Evolutionary conservation across 2,329 filamentous ascomycete species (phyloP).

Genomic region (Sporothrix brasiliensis): DNA sequence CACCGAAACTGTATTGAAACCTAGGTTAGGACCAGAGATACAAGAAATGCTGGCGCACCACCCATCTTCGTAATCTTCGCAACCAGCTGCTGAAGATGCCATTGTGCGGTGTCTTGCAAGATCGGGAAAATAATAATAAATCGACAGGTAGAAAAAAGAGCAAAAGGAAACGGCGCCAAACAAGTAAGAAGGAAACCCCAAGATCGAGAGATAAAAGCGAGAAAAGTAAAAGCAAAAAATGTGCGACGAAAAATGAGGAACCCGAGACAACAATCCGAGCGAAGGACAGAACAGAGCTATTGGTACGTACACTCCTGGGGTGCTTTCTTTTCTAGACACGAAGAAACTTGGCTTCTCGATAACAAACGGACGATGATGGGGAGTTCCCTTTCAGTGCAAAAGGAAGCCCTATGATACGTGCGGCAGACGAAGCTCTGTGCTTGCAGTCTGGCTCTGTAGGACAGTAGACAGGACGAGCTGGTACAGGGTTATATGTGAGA

Average conservation of each 20-base stretch:
- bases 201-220: slow-evolving; percentile 34
- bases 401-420: slow-evolving; percentile 29
- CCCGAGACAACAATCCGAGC: slow-evolving; percentile 34
- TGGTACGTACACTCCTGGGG: slow-evolving; percentile 60
- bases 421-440: slow-evolving; percentile 67
- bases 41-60: slow-evolving; percentile 35
- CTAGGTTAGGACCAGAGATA: slow-evolving; percentile 35
- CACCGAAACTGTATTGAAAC: slow-evolving; percentile 34
- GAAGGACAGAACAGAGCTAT: slow-evolving; percentile 46
- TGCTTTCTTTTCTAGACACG: slow-evolving; percentile 36
- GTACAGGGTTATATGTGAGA: slow-evolving; percentile 16
- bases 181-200: slow-evolving; percentile 16
- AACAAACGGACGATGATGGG: slow-evolving; percentile 33
- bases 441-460: slow-evolving; percentile 48
- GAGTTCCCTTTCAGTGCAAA: slow-evolving; percentile 40
- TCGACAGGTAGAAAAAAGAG: slow-evolving; percentile 35
- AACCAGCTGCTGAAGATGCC: slow-evolving; percentile 36
- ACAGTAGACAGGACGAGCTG: slow-evolving; percentile 20
- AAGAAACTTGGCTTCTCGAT: slow-evolving; percentile 36
- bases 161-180: slow-evolving; percentile 12
- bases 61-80: slow-evolving; percentile 29
- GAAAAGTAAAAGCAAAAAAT: slow-evolving; percentile 34
- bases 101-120: slow-evolving; percentile 21
- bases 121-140: slow-evolving; percentile 34
- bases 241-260: slow-evolving; percentile 33